Base-by-base conservation (phyloP, 1,284 basidiomycete species). In the Fistulinella staudtii region DNA sequence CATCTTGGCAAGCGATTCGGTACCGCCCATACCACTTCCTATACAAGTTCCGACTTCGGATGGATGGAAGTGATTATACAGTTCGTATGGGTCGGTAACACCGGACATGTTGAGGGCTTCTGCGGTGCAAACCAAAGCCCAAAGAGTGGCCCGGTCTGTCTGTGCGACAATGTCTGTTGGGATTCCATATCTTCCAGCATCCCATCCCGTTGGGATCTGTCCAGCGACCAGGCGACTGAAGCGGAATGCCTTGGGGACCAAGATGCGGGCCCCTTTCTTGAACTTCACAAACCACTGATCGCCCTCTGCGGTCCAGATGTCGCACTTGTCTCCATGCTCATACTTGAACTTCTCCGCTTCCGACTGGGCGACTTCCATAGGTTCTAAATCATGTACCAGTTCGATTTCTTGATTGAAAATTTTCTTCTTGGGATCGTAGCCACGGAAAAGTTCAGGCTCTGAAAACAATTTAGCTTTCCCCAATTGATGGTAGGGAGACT, bases 51-150 rank as follows among this genome's bases (percentile, higher is more conserved):
- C 93, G 53, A 99, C 88, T 63, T 98, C 92, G 8, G 93, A 93
- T 7, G 95, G 94, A 68, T 99, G 95, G 58, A 99, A 80, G 66
- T 96, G 79, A 70, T 98, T 86, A 77, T 98, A 98, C 4, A 97
- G 73, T 67, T 96, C 93, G 62, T 97, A 97, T 1, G 95, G 93
- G 66, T 99, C 96, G 39, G 91, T 94, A 69, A 99, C 88, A 64
- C 96, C 96, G 27, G 96, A 96, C 77, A 87, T 89, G 67, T 95
- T 91, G 56, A 99, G 82, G 13, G 95, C 95, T 68, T 99, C 96
- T 28, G 94, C 89, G 5, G 91, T 89, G 65, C 82, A 89, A 39
- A 93, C 91, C 41, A 99, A 77, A n/a, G 94, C 89, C 95, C 95
- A 98, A 14, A 99, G 80, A 4, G 93, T 87, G n/a, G 87, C 82